Evolutionary conservation across 179 eudicot species (phyloP).

Genomic region (Patellifolia procumbens): DNA sequence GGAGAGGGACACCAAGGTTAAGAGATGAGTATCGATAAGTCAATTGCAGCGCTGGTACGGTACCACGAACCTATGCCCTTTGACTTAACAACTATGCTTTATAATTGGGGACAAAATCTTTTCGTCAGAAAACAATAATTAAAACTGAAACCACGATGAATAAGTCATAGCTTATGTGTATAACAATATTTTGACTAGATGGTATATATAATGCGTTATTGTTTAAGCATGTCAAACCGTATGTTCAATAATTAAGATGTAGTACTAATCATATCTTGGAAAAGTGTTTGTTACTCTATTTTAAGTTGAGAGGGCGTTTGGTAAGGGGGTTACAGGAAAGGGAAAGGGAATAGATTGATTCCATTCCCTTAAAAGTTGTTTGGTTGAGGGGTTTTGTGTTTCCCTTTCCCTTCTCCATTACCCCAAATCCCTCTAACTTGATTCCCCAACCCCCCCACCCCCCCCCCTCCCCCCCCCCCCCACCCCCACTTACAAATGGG

Average conservation of each 20-base stretch:
- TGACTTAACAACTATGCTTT: constrained; percentile 11
- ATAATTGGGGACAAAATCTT: constrained; percentile 11
- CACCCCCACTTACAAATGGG: too few relatives aligned
- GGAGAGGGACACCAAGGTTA: not conserved
- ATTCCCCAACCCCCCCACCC: too few relatives aligned
- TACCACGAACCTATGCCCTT: constrained; percentile 17
- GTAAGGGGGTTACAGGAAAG: too few relatives aligned
- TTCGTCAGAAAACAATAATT: not conserved
- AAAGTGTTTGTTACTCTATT: not conserved
- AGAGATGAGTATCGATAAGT: not conserved
- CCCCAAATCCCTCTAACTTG: too few relatives aligned
- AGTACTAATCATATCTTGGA: not conserved
- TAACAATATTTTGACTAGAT: not conserved
- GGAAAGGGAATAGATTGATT: too few relatives aligned
- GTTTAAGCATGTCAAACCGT: not conserved
- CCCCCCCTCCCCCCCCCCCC: too few relatives aligned
- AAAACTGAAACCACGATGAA: not conserved
- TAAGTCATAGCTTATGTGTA: not conserved
- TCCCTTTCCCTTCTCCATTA: too few relatives aligned
- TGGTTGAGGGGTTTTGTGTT: too few relatives aligned
- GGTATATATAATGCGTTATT: not conserved
- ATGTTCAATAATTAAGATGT: not conserved
- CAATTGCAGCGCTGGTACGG: constrained; percentile 1
- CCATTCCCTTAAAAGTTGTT: too few relatives aligned
- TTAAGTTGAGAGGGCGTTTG: too few relatives aligned